These are phyloP conservation scores for Trichosporon coremiiforme DNA, from an alignment of 1,284 basidiomycete species.

Conservation along the genomic window DNA sequence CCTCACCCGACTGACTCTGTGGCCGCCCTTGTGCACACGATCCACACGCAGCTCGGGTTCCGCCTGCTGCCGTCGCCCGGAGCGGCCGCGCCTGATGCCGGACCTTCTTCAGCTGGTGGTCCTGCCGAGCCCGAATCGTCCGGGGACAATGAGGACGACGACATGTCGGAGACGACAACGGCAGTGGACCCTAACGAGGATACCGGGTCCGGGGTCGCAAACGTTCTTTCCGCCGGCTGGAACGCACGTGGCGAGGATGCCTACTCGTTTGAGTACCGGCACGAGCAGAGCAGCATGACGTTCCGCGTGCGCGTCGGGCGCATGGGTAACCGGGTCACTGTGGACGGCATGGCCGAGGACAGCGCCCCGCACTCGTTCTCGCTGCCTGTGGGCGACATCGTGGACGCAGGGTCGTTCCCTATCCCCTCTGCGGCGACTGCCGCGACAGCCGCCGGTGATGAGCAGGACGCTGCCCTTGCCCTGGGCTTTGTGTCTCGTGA, in stretches of 20 bases:
- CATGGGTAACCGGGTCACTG: conserved; percentile 55
- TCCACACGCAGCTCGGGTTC: conserved; percentile 56
- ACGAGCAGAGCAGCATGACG: conserved; percentile 55
- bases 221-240: conserved; percentile 38
- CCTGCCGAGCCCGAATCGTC: not conserved
- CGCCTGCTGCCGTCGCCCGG: conserved; percentile 37
- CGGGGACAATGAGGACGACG: conserved; percentile 35
- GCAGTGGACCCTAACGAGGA: conserved; percentile 48
- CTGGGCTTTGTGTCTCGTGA: conserved; percentile 43
- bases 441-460: not conserved
- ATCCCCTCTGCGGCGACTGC: conserved; percentile 45
- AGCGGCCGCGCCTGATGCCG: not conserved
- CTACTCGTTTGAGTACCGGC: conserved; percentile 56
- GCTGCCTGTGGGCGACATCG: conserved; percentile 50
- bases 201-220: not conserved
- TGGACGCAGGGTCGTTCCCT: conserved; percentile 49
- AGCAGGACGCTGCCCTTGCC: conserved; percentile 19
- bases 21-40: conserved; percentile 56
- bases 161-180: conserved; percentile 48
- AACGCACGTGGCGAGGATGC: conserved; percentile 48
- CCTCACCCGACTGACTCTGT: conserved; percentile 51
- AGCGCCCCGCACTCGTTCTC: conserved; percentile 57
- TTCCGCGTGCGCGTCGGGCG: conserved; percentile 56
- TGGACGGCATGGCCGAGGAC: conserved; percentile 59
- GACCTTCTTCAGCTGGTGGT: not conserved